Evolutionary conservation across 192 early-diverging fungal species (phyloP), one percentile per base, ranked within the genome.

Genomic region (Dissophora ornata): DNA sequence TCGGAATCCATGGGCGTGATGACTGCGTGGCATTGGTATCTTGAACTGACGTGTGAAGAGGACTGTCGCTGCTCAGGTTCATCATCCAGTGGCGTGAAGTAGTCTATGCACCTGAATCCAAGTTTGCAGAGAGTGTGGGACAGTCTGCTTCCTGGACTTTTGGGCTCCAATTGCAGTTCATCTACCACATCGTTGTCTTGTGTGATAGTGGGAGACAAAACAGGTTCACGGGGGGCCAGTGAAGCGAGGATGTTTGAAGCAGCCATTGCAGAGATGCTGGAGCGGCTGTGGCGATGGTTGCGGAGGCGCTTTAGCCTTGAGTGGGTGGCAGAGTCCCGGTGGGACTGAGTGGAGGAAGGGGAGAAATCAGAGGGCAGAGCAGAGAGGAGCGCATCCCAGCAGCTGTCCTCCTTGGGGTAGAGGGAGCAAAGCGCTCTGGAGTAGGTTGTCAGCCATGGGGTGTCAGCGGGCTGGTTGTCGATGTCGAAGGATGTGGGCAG

Each of bases 91-190:
- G 41, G 26, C 18, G 57, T 45, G n/a, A 58, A 45, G 19, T 58
- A 65, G 25, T 74, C 70, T 21, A 74, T 65, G 29, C 45, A 57
- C 30, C 32, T 53, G 48, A 74, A 74, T 30, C 70, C 70, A 32
- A 74, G 11, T 13, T 45, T 53, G 32, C 70, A 74, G 18, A 74
- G 22, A 6, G 62, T 56, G 7, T 60, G 70, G 4, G 70, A 63
- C 22, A 64, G 29, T 2, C 48, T 41, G 30, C 62, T 44, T 46
- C 67, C 69, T 6, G 60, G 60, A 22, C 53, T 63, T 24, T n/a
- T 42, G 15, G 49, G 49, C 15, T 22, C 45, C 33, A 47, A 21
- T 11, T 21, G 8, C 10, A 48, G 16, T 29, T 22, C 49, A 10
- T 55, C 51, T 1, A 30, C 12, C 26, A 26, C 42, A 5, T 59